These are phyloP conservation scores for Camillea tinctor DNA, from an alignment of 2,329 filamentous ascomycete species.

Conservation along the genomic window DNA sequence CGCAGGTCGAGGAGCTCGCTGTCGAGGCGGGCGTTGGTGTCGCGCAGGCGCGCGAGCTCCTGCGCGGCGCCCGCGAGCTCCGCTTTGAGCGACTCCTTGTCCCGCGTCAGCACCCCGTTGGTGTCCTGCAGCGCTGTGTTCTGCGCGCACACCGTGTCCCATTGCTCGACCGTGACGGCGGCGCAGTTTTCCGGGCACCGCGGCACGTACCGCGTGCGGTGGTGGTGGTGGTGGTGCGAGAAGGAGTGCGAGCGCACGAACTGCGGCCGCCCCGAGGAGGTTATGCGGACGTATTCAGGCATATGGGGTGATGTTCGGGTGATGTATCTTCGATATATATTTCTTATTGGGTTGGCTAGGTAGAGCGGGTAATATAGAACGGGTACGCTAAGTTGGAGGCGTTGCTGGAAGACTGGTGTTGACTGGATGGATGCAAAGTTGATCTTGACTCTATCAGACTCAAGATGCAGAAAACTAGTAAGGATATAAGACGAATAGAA, in stretches of 20 bases:
- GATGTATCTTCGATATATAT: too few relatives aligned
- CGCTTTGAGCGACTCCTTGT: constrained; percentile 23
- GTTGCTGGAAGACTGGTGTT: constrained; percentile 15
- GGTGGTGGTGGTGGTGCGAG: constrained; percentile 20
- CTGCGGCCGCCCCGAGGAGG: constrained; percentile 11
- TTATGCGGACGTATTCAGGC: constrained; percentile 19
- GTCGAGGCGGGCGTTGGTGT: constrained; percentile 13
- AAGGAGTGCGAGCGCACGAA: constrained; percentile 26
- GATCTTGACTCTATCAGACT: constrained; percentile 14
- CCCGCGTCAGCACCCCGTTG: constrained; percentile 17
- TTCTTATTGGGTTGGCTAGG: too few relatives aligned
- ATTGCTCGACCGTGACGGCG: constrained; percentile 25
- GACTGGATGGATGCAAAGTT: constrained; percentile 12
- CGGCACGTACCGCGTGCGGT: constrained; percentile 12
- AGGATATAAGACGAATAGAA: constrained; percentile 21
- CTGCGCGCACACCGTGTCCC: constrained; percentile 19
- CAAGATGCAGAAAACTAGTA: constrained; percentile 26
- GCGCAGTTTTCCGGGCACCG: constrained; percentile 28
- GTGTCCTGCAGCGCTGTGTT: constrained; percentile 14
- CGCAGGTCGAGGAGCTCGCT: constrained; percentile 15
- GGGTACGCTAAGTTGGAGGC: constrained; percentile 3
- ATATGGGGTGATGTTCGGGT: constrained; percentile 8
- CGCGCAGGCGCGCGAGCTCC: constrained; percentile 16
- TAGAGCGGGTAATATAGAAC: constrained; percentile 14
- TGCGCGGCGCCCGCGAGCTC: constrained; percentile 14